phyloP scores from a whole-genome alignment of 805 yeast genomes.

The Saccharomycopsis sp. region DNA sequence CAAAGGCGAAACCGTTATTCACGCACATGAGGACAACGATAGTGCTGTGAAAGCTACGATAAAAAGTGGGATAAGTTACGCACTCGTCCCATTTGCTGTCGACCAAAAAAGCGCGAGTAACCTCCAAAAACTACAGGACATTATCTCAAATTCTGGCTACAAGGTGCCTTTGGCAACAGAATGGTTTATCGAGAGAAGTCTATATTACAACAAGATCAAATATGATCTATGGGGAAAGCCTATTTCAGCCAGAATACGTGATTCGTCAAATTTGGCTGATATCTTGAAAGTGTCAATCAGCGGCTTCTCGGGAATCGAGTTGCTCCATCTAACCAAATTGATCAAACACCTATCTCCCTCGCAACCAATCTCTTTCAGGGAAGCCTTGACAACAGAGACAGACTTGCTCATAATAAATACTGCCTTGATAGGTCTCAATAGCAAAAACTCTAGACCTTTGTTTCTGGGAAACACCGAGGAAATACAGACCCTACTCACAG shows the following conservation, averaged over 20 bases:
- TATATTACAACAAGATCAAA: constrained; percentile 45
- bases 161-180: constrained; percentile 50
- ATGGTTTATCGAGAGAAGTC: constrained; percentile 72
- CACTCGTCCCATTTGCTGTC: neutral
- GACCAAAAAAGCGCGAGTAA: neutral
- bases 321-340: constrained; percentile 62
- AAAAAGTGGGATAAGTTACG: neutral
- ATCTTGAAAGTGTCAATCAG: constrained; percentile 44
- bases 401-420: constrained; percentile 54
- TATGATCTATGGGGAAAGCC: constrained; percentile 64
- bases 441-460: constrained; percentile 30
- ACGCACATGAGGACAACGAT: neutral
- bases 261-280: constrained; percentile 27
- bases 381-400: constrained; percentile 41
- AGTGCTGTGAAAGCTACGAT: neutral
- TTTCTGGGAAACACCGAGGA: constrained; percentile 26
- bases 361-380: constrained; percentile 34
- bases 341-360: constrained; percentile 43
- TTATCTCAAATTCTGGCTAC: constrained; percentile 37
- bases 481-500: constrained; percentile 25
- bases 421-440: constrained; percentile 37
- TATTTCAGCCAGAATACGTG: constrained; percentile 27
- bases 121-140: neutral
- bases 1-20: constrained; percentile 6
- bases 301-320: constrained; percentile 75